Percentiles rank a stretch among this genome's conserved stretches.
phyloP scores from a whole-genome alignment of 2,329 filamentous ascomycete genomes.

The Lachnellula hyalina region DNA sequence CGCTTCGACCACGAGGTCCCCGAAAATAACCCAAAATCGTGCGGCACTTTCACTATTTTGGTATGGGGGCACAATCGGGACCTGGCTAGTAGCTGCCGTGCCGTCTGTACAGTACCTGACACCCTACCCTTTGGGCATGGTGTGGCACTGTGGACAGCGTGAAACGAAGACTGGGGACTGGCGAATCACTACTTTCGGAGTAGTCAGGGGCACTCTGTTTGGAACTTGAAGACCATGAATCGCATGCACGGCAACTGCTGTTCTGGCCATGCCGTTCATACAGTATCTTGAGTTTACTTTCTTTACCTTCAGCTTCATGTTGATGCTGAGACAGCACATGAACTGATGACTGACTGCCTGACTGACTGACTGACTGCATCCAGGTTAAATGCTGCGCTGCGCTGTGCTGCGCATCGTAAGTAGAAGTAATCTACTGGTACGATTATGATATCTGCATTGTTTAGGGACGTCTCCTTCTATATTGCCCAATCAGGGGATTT shows the following conservation, averaged over 20 bases:
- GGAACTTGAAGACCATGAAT: not conserved
- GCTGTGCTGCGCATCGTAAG: not conserved
- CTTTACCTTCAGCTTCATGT: no score
- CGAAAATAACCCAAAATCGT: conserved; percentile 3
- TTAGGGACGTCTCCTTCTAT: not conserved
- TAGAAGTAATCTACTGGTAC: not conserved
- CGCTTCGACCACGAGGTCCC: not conserved
- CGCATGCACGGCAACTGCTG: no score
- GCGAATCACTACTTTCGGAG: not conserved
- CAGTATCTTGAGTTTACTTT: no score
- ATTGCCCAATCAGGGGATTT: not conserved
- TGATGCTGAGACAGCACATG: no score
- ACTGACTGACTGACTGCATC: not conserved
- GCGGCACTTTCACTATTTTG: not conserved
- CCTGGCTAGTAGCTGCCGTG: not conserved
- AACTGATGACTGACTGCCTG: not conserved
- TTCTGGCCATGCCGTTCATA: no score
- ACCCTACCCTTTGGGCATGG: not conserved
- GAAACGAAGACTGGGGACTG: not conserved
- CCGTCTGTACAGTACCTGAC: not conserved
- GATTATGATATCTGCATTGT: not conserved
- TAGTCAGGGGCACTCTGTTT: not conserved
- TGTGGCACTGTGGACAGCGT: not conserved
- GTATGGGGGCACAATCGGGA: not conserved
- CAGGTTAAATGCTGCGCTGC: not conserved